Percentiles rank a stretch among this genome's conserved stretches.
These are phyloP conservation scores for Candida sakaeoensis DNA, from an alignment of 805 yeast genomes.

Conservation along the genomic window DNA sequence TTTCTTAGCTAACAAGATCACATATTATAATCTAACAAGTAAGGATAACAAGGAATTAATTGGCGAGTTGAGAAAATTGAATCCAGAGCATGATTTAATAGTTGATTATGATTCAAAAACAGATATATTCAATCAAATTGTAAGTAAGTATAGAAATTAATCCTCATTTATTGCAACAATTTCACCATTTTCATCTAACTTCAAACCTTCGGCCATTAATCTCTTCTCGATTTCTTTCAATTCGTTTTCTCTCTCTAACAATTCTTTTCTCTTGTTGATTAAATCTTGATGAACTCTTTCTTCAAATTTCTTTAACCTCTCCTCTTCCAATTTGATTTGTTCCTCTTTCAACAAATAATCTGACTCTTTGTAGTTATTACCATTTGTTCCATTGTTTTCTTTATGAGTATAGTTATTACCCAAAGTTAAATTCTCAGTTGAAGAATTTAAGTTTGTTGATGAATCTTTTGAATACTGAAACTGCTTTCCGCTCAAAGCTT, in stretches of 20 bases:
- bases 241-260: constrained; percentile 80
- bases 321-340: constrained; percentile 86
- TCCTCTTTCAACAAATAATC: constrained; percentile 68
- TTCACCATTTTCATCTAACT: constrained; percentile 36
- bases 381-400: background rate
- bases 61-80: constrained; percentile 40
- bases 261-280: constrained; percentile 74
- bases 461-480: constrained; percentile 28
- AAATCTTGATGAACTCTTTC: constrained; percentile 86
- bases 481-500: constrained; percentile 66
- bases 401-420: too few species aligned
- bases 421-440: background rate
- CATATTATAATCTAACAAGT: constrained; percentile 49
- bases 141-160: constrained; percentile 41
- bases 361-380: constrained; percentile 8
- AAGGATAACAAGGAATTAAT: constrained; percentile 48
- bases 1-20: constrained; percentile 60
- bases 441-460: background rate
- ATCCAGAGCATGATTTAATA: constrained; percentile 56
- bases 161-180: constrained; percentile 25
- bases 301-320: constrained; percentile 79
- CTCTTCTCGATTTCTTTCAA: constrained; percentile 76
- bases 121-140: constrained; percentile 64
- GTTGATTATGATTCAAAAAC: constrained; percentile 59
- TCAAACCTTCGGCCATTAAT: constrained; percentile 54